Evolutionary conservation across 164 flowering plant species (phyloP).

Genomic region (Piper betle): DNA sequence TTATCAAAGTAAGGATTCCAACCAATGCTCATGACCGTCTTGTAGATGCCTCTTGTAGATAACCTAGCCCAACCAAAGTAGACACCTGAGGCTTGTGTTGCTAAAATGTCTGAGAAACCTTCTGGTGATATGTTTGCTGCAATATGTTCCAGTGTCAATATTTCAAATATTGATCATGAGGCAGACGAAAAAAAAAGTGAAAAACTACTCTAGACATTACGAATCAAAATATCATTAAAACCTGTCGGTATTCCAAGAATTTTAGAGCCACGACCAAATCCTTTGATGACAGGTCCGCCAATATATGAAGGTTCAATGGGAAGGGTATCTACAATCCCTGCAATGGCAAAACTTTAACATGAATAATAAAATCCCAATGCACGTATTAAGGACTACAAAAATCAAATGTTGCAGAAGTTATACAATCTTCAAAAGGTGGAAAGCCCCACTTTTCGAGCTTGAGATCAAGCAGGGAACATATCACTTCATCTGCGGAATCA

Average conservation of each 20-base stretch:
- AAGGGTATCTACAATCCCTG: slow-evolving; percentile 84
- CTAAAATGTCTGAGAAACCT: slow-evolving; percentile 38
- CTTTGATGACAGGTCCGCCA: slow-evolving; percentile 88
- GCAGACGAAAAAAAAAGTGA: too few species aligned
- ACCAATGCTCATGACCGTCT: slow-evolving; percentile 97
- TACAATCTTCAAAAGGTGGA: slow-evolving; percentile 82
- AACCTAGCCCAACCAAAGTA: slow-evolving; percentile 97
- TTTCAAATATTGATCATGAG: background rate
- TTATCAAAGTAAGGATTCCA: slow-evolving; percentile 96
- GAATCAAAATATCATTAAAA: slow-evolving; percentile 6
- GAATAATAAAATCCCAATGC: slow-evolving; percentile 1
- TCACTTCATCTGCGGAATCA: slow-evolving; percentile 70
- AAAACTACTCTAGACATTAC: background rate
- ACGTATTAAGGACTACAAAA: background rate
- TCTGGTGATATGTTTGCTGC: slow-evolving; percentile 82
- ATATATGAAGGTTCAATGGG: slow-evolving; percentile 82
- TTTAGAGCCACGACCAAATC: slow-evolving; percentile 96
- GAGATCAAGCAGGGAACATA: slow-evolving; percentile 81
- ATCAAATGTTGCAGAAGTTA: background rate
- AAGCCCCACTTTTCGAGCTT: slow-evolving; percentile 81
- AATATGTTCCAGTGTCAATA: background rate
- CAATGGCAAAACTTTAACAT: slow-evolving; percentile 9
- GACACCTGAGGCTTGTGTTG: slow-evolving; percentile 71
- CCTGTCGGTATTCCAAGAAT: slow-evolving; percentile 97
- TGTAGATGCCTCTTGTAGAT: slow-evolving; percentile 54